Base-by-base conservation (phyloP, 768 basidiomycete genomes). In the Mycena metata region DNA sequence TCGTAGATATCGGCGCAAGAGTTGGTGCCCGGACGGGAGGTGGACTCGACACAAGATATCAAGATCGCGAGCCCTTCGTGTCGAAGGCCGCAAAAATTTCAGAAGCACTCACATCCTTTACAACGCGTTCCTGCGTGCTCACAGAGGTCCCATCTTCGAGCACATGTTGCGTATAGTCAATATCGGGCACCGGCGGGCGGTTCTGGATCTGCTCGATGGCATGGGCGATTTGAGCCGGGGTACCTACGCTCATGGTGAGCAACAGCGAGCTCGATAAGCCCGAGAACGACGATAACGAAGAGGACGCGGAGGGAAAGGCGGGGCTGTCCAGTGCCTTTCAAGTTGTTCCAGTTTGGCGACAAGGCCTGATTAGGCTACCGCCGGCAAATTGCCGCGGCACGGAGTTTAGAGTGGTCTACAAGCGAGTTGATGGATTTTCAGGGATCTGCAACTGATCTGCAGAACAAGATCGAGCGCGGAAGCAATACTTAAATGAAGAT, bases 91-190 rank as follows among this genome's bases (percentile, higher is more conserved):
- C 36, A 36, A 69, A 51, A 16, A 23, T 21, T 16, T 19, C 21
- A 13, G 51, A 17, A 73, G 54, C 24, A 80, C 90, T 73, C 73
- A 97, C 96, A 83, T 99, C 97, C 81, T 98, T 98, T 76, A 98
- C 89, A 51, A 98, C 95, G 73, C 97, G 89, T 80, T 98, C 96
- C 75, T 95, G 94, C 13, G 98, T 99, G 80, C 90, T 94, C 75
- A 98, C 92, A 57, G 90, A 85, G 74, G 88, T 91, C 26, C 98
- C 98, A 81, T 98, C 96, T 67, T 99, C 98, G 68, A 97, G 89
- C 69, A 89, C 83, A 80, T 98, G 96, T 74, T 94, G 93, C 6
- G 96, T 96, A 76, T 92, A 97, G 85, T 98, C 96, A 78, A 95
- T 86, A 57, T 89, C 86, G 17, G 89, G 87, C 9, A 89, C 79